Conservation (phyloP, 1,284 basidiomycete species). For the Ustilago shanxiensis region DNA sequence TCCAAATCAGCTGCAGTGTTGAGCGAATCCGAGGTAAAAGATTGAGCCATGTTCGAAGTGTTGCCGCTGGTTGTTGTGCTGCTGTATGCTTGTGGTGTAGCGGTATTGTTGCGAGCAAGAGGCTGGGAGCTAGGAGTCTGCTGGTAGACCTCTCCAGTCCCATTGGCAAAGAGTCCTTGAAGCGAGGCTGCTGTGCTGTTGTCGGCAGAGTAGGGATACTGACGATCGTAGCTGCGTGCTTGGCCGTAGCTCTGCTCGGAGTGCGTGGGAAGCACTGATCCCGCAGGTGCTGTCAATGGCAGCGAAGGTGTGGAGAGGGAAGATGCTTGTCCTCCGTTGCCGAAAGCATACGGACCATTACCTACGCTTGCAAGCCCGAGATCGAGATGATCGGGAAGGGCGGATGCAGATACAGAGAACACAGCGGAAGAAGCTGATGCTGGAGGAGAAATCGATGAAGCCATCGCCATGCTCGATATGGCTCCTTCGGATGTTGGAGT, state of each 20-base stretch:
- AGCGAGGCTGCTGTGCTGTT: neutral
- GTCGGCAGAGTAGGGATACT: conserved; percentile 8
- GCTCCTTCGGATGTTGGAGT: conserved; percentile 24
- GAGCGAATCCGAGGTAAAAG: neutral
- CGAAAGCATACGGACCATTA: conserved; percentile 7
- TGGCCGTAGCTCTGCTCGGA: conserved; percentile 5
- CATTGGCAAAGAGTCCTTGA: neutral
- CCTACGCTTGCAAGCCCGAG: neutral
- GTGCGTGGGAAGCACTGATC: neutral
- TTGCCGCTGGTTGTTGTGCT: neutral
- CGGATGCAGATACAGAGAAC: conserved; percentile 14
- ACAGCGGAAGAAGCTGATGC: conserved; percentile 12
- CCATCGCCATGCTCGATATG: conserved; percentile 23
- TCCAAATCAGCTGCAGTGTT: conserved; percentile 10
- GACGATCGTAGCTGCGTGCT: conserved; percentile 4
- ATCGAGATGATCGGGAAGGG: conserved; percentile 20
- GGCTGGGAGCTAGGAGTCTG: neutral
- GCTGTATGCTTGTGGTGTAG: conserved; percentile 16
- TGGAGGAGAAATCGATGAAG: conserved; percentile 24
- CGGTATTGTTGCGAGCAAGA: conserved; percentile 9
- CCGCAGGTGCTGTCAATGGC: neutral
- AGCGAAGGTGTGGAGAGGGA: conserved; percentile 15
- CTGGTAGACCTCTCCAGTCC: neutral
- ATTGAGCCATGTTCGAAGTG: neutral
- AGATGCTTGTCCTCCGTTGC: neutral